phyloP scores from a whole-genome alignment of 2,329 filamentous ascomycete genomes.

The Beauveria asiatica region DNA sequence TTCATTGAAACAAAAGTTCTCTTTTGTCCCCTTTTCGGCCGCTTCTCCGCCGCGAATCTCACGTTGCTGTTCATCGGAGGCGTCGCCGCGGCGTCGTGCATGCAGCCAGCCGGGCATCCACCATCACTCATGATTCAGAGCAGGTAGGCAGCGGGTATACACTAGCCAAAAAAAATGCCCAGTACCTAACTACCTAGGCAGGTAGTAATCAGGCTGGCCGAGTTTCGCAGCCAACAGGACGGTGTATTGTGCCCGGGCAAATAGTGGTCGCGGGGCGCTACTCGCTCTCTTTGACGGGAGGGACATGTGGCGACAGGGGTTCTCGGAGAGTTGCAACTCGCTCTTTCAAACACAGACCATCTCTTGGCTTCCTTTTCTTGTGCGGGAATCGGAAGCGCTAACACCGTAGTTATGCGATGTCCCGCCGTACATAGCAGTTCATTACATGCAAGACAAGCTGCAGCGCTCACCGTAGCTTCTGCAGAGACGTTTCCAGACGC shows the following conservation, averaged over 20 bases:
- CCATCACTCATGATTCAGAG: neutral
- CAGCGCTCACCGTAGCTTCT: neutral
- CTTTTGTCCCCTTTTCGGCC: neutral
- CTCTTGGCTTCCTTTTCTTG: neutral
- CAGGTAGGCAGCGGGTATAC: neutral
- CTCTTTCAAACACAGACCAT: constrained; percentile 2
- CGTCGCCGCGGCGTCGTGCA: neutral
- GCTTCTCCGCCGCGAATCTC: neutral
- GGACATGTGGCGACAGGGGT: constrained; percentile 8
- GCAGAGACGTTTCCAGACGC: neutral
- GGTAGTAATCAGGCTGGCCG: neutral
- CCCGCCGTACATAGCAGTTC: neutral
- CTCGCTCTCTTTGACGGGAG: constrained; percentile 5
- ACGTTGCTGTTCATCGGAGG: neutral
- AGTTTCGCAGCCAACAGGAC: neutral
- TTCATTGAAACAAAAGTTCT: neutral
- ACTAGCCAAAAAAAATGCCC: neutral
- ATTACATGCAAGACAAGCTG: neutral
- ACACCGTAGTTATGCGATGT: neutral
- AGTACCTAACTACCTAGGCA: neutral
- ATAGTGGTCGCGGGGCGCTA: neutral
- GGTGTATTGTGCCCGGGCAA: neutral
- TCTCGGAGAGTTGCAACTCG: neutral
- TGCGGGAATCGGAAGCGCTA: neutral
- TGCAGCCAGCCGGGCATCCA: neutral